phyloP scores from a whole-genome alignment of 1,284 basidiomycete species.

The Trametes polyzona region DNA sequence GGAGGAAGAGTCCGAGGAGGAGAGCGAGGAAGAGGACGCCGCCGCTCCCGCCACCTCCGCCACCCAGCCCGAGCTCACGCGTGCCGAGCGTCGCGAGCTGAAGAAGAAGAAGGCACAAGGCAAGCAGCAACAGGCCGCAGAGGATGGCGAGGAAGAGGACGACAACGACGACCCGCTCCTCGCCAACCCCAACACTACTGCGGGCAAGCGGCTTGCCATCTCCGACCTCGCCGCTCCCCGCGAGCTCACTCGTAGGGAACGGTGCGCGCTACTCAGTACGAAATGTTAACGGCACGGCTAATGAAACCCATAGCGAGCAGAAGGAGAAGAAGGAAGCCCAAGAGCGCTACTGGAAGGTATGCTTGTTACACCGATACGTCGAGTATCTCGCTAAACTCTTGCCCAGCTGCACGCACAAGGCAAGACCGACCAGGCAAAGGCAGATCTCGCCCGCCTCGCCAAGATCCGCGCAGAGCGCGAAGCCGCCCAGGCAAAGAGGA shows the following conservation, averaged over 20 bases:
- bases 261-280: slow-evolving; percentile 11
- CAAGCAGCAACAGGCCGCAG: slow-evolving; percentile 24
- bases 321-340: slow-evolving; percentile 90
- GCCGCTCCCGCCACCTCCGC: slow-evolving; percentile 16
- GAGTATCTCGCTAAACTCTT: slow-evolving; percentile 3
- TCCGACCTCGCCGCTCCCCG: slow-evolving; percentile 32
- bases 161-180: slow-evolving; percentile 35
- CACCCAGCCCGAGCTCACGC: slow-evolving; percentile 34
- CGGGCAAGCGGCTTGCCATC: slow-evolving; percentile 34
- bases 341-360: slow-evolving; percentile 83
- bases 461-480: slow-evolving; percentile 87
- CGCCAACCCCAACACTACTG: slow-evolving; percentile 36
- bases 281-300: not conserved
- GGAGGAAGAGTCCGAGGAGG: slow-evolving; percentile 30
- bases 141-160: slow-evolving; percentile 37
- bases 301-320: slow-evolving; percentile 62
- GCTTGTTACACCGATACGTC: not conserved
- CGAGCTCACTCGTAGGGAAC: slow-evolving; percentile 34
- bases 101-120: slow-evolving; percentile 37
- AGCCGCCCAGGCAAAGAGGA: slow-evolving; percentile 80
- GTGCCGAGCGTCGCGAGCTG: slow-evolving; percentile 33
- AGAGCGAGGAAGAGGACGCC: slow-evolving; percentile 34
- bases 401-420: slow-evolving; percentile 71
- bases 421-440: slow-evolving; percentile 88
- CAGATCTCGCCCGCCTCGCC: slow-evolving; percentile 84